phyloP scores from a whole-genome alignment of 306 rosid species.

The Vicia sativa region DNA sequence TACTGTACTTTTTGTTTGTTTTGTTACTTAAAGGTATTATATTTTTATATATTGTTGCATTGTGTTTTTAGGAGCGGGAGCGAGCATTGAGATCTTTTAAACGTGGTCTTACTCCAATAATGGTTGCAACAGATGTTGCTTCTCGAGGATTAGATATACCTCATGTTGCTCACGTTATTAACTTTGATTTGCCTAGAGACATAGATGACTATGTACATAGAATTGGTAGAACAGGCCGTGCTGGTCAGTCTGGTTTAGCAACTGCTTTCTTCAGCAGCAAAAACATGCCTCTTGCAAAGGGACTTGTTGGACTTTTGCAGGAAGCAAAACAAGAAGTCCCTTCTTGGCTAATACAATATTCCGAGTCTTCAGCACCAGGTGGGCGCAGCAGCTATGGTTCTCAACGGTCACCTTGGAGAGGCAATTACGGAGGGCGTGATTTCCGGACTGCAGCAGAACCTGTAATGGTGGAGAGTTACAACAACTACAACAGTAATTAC shows the following conservation, averaged over 20 bases:
- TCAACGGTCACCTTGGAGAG: constrained; percentile 46
- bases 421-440: constrained; percentile 70
- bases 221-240: constrained; percentile 86
- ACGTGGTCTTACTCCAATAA: constrained; percentile 62
- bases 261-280: constrained; percentile 75
- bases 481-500: constrained; percentile 1
- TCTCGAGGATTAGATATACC: constrained; percentile 83
- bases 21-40: not conserved
- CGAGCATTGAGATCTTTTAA: constrained; percentile 70
- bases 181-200: constrained; percentile 76
- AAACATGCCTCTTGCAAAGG: constrained; percentile 58
- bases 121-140: constrained; percentile 89
- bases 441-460: constrained; percentile 42
- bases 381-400: constrained; percentile 38
- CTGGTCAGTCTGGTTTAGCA: constrained; percentile 80
- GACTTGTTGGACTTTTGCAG: constrained; percentile 60
- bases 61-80: constrained; percentile 68
- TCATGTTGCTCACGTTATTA: constrained; percentile 74
- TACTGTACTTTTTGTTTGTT: not conserved
- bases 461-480: constrained; percentile 35
- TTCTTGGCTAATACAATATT: constrained; percentile 62
- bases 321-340: constrained; percentile 80
- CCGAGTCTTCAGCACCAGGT: constrained; percentile 38
- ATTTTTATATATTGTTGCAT: not conserved
- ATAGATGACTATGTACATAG: constrained; percentile 80